Conservation (phyloP, 148 eudicot species). For the Spergularia bocconei region DNA sequence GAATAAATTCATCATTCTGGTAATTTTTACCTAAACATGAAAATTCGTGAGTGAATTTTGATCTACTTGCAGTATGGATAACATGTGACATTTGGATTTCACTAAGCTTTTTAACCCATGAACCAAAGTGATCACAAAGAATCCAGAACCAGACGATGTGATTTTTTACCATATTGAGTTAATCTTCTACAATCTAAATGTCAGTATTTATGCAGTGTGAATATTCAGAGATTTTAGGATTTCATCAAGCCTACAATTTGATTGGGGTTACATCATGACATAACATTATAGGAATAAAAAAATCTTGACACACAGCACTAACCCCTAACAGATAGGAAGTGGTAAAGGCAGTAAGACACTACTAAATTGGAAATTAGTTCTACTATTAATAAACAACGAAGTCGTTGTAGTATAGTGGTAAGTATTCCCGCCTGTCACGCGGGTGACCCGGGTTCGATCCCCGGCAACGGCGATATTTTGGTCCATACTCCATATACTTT, state of each 20-base stretch:
- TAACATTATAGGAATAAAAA: too few species aligned
- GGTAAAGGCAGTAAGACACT: background rate
- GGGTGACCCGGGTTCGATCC: conserved; percentile 99
- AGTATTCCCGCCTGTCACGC: conserved; percentile 99
- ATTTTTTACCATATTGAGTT: background rate
- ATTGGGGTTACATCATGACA: too few species aligned
- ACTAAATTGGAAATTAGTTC: background rate
- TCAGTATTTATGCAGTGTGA: background rate
- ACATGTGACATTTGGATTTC: background rate
- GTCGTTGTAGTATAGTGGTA: conserved; percentile 99
- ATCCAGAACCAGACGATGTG: background rate
- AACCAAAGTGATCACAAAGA: background rate
- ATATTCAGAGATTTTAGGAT: background rate
- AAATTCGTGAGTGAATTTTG: background rate
- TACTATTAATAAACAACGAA: conserved; percentile 5
- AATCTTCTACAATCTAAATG: background rate
- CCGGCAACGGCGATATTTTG: conserved; percentile 72
- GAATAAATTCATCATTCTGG: background rate
- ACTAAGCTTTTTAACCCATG: background rate
- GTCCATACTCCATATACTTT: too few species aligned
- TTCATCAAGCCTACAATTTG: too few species aligned
- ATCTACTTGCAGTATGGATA: background rate
- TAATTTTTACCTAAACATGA: background rate
- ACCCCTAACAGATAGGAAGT: conserved; percentile 3
- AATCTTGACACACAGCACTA: background rate